A percentile compares a stretch with the other conserved stretches of the same genome.
Evolutionary conservation across 2,329 filamentous ascomycete species (phyloP).

Genomic region (Grosmannia serpens): DNA sequence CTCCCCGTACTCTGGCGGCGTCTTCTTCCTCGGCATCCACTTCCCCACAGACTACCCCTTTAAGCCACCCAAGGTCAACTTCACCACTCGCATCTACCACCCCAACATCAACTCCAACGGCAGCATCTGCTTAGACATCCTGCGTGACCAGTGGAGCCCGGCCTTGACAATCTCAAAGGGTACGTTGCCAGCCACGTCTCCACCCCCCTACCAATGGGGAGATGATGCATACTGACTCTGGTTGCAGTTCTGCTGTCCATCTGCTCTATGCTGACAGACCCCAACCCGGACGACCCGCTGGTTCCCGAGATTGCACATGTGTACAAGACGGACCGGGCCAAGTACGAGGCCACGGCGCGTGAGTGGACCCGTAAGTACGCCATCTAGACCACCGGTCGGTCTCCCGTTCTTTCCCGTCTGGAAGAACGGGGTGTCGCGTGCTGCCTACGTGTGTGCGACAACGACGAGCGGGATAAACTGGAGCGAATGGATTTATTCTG

Average conservation of each 20-base stretch:
- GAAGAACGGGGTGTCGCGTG: neutral
- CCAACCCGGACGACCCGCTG: slow-evolving; percentile 96
- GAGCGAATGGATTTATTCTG: slow-evolving; percentile 1
- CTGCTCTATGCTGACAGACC: slow-evolving; percentile 99
- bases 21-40: slow-evolving; percentile 98
- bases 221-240: neutral
- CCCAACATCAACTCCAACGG: slow-evolving; percentile 99
- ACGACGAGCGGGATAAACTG: neutral
- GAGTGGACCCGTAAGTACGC: slow-evolving; percentile 99
- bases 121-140: slow-evolving; percentile 96
- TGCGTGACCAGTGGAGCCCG: slow-evolving; percentile 98
- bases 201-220: neutral
- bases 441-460: neutral
- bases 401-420: neutral
- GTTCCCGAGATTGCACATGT: slow-evolving; percentile 98
- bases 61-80: slow-evolving; percentile 99
- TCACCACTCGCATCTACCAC: slow-evolving; percentile 99
- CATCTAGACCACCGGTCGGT: slow-evolving; percentile 43
- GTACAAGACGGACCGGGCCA: slow-evolving; percentile 95
- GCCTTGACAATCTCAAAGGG: slow-evolving; percentile 98
- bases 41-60: slow-evolving; percentile 99
- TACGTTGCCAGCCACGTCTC: slow-evolving; percentile 26
- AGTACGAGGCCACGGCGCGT: slow-evolving; percentile 91
- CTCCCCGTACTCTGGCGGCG: slow-evolving; percentile 93
- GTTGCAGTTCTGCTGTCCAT: slow-evolving; percentile 81